Percentiles rank a stretch among this genome's conserved stretches.
These are phyloP conservation scores for Picocystis sp. DNA, from an alignment of 163 green algal species.

Conservation along the genomic window DNA sequence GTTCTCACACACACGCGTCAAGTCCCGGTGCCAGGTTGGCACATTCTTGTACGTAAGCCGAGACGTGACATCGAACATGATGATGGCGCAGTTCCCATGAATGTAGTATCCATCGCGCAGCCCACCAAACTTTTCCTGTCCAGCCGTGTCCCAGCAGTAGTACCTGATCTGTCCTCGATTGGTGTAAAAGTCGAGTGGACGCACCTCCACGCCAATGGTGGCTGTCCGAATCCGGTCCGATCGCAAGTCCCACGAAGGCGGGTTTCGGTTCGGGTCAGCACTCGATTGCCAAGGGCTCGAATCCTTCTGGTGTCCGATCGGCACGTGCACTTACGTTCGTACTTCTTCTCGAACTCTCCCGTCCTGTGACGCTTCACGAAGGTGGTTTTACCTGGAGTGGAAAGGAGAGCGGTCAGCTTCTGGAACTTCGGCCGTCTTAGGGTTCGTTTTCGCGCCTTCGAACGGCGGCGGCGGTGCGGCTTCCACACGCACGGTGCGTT, in stretches of 20 bases:
- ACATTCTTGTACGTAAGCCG: constrained; percentile 99
- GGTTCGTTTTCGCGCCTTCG: too few relatives aligned
- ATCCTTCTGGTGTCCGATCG: neutral
- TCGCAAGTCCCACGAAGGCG: constrained; percentile 3
- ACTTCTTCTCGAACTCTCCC: constrained; percentile 99
- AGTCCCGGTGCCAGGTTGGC: constrained; percentile 94
- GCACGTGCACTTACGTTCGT: constrained; percentile 67
- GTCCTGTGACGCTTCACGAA: constrained; percentile 97
- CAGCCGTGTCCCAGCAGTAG: constrained; percentile 99
- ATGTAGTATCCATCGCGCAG: constrained; percentile 99
- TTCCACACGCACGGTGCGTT: too few relatives aligned
- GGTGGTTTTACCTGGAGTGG: constrained; percentile 81
- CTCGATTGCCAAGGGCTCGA: neutral
- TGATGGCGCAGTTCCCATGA: constrained; percentile 98
- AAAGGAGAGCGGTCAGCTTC: too few relatives aligned
- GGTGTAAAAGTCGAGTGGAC: constrained; percentile 96
- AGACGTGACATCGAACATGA: constrained; percentile 99
- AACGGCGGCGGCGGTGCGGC: too few relatives aligned
- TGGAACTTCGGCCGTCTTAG: too few relatives aligned
- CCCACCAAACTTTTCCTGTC: constrained; percentile 97
- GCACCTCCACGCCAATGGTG: constrained; percentile 98
- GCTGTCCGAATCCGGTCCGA: constrained; percentile 38
- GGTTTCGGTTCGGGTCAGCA: neutral
- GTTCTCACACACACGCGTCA: constrained; percentile 98
- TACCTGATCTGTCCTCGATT: constrained; percentile 95